Conservation (phyloP, 1,284 basidiomycete species). For the Tilletia walkeri region DNA sequence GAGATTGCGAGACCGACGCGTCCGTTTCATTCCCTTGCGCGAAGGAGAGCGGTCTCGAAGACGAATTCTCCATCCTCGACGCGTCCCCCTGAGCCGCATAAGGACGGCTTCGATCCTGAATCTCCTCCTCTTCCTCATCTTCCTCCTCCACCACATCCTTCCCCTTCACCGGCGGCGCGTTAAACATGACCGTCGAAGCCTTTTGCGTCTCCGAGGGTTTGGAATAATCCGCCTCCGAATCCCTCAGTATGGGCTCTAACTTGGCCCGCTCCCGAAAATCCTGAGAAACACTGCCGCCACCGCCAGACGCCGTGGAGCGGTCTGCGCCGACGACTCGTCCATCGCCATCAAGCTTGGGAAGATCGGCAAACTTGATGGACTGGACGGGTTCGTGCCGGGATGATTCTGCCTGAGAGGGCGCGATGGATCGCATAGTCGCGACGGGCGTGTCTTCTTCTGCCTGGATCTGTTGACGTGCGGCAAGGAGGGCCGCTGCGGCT, state of each 20-base stretch:
- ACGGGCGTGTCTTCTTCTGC: not conserved
- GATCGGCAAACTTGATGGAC: conserved; percentile 13
- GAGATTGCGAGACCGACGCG: not conserved
- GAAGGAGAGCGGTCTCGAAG: too few species aligned
- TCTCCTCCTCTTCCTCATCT: conserved; percentile 19
- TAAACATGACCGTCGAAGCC: too few species aligned
- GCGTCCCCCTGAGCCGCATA: too few species aligned
- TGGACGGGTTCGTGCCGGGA: not conserved
- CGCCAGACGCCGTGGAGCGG: too few species aligned
- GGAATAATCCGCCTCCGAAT: too few species aligned
- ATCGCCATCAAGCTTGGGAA: conserved; percentile 21
- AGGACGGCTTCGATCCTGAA: too few species aligned
- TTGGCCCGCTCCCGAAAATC: conserved; percentile 14
- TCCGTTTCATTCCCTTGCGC: too few species aligned
- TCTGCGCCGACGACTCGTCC: conserved; percentile 18
- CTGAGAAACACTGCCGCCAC: not conserved
- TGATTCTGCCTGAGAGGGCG: not conserved
- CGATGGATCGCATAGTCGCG: not conserved
- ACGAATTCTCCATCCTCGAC: too few species aligned
- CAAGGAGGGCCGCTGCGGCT: not conserved
- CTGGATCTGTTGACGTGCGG: conserved; percentile 1
- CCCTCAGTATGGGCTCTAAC: not conserved
- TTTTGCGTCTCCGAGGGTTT: too few species aligned
- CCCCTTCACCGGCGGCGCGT: too few species aligned
- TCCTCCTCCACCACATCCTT: conserved; percentile 14